phyloP scores from a whole-genome alignment of 108 stramenopile species.

The Skeletonema costatum region DNA sequence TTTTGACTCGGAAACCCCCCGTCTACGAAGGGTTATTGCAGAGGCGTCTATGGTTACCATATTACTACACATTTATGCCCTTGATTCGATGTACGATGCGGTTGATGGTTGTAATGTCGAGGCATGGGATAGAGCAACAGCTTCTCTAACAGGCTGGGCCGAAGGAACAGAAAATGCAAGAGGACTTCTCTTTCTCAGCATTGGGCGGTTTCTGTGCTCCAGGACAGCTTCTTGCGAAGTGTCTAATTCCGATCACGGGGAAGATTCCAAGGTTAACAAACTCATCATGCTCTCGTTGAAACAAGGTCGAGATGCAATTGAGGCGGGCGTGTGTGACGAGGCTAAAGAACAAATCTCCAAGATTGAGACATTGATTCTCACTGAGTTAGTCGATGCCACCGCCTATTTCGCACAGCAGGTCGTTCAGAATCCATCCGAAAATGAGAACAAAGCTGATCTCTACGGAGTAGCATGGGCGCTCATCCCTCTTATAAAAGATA shows the following conservation, averaged over 20 bases:
- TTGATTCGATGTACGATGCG: conserved; percentile 68
- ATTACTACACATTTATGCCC: conserved; percentile 66
- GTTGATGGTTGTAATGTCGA: conserved; percentile 50
- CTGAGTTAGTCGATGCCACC: conserved; percentile 28
- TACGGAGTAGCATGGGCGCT: conserved; percentile 12
- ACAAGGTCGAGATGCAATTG: conserved; percentile 6
- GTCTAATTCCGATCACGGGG: neutral
- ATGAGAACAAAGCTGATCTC: conserved; percentile 14
- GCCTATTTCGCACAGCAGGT: conserved; percentile 26
- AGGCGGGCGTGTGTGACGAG: neutral
- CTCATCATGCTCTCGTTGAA: conserved; percentile 7
- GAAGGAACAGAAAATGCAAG: conserved; percentile 46
- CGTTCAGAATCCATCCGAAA: conserved; percentile 1
- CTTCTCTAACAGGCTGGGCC: conserved; percentile 66
- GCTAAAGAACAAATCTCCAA: conserved; percentile 1
- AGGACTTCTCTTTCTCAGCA: conserved; percentile 17
- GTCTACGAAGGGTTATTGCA: conserved; percentile 51
- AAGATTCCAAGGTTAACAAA: conserved; percentile 20
- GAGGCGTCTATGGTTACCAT: conserved; percentile 48
- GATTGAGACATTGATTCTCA: conserved; percentile 16
- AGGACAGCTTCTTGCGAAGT: conserved; percentile 1
- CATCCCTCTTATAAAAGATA: neutral
- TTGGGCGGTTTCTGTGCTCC: conserved; percentile 20
- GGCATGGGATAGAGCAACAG: conserved; percentile 72
- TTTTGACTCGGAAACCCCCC: conserved; percentile 31